Evolutionary conservation across 1,139 yeast genomes (phyloP), one percentile per base, ranked within the genome.

Genomic region (Saccharomyces uvarum): DNA sequence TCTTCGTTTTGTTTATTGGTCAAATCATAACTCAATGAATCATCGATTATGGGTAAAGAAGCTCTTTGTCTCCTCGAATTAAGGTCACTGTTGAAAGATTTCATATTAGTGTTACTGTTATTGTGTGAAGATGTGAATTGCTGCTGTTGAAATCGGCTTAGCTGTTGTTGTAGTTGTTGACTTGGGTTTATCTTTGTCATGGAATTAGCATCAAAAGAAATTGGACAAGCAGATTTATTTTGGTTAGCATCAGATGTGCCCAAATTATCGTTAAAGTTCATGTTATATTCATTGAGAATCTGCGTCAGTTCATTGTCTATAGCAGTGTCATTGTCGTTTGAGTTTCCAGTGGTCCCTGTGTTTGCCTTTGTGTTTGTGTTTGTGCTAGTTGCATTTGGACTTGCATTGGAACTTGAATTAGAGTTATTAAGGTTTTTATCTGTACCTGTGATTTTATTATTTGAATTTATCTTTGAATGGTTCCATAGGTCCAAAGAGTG

Each of bases 401-500:
- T 31, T 31, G 33, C 33, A n/a, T 27, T 31, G 33, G 33, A 31
- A 13, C 33, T 31, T 31, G 33, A 31, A 4, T 24, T 27, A 21
- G n/a, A 31, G 27, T 14, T 38, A 21, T 32, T 41, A 27, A 21
- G 33, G 44, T 28, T 19, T 24, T 24, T 24, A 4, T 24, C 26
- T 24, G 26, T 24, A 24, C 26, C 4, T 53, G 21, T 21, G 52
- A 29, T 41, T 49, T 24, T 41, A 44, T 3, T 19, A 44, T 29
- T 48, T 27, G 29, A 19, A 29, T 53, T 46, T 53, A 47, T 33
- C 51, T 56, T 54, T 26, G 61, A 56, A 50, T 59, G 50, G 51
- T 61, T 65, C 70, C 70, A 66, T 49, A 64, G 60, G 51, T 67
- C 68, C 7, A 64, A 55, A 32, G 60, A 56, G 50, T 66, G 64